A percentile compares a stretch with the other conserved stretches of the same genome.
phyloP scores from a whole-genome alignment of 495 filamentous ascomycete species.

The Penicillium manginii region DNA sequence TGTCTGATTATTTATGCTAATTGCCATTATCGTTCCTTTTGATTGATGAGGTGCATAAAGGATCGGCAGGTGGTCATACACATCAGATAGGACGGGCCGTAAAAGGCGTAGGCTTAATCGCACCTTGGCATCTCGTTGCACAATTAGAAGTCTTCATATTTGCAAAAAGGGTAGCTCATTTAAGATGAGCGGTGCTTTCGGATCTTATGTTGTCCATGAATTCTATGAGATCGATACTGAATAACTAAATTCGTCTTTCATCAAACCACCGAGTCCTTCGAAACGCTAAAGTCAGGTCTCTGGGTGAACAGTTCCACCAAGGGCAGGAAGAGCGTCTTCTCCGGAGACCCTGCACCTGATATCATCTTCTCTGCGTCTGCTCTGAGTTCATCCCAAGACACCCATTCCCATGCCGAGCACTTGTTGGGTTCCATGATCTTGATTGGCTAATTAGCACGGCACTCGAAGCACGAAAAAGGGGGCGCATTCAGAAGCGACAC shows the following conservation, averaged over 20 bases:
- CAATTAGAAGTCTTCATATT: not conserved
- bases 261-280: slow-evolving; percentile 1
- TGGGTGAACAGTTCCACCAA: slow-evolving; percentile 57
- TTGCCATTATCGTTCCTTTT: slow-evolving; percentile 1
- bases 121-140: not conserved
- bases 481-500: not conserved
- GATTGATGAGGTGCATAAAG: not conserved
- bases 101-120: not conserved
- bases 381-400: slow-evolving; percentile 50
- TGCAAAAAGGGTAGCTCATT: not conserved
- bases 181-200: not conserved
- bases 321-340: slow-evolving; percentile 57
- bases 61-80: slow-evolving; percentile 1
- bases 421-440: slow-evolving; percentile 63
- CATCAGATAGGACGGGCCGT: slow-evolving; percentile 6
- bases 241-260: not conserved
- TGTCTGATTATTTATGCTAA: not conserved
- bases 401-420: slow-evolving; percentile 67
- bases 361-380: slow-evolving; percentile 13
- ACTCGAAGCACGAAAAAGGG: not conserved
- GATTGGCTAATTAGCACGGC: slow-evolving; percentile 1
- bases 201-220: not conserved
- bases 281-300: slow-evolving; percentile 33
- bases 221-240: not conserved
- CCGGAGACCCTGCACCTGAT: slow-evolving; percentile 7